Percentiles rank a stretch among this genome's conserved stretches.
phyloP scores from a whole-genome alignment of 768 basidiomycete species.

The Rhizopogon roseolus region DNA sequence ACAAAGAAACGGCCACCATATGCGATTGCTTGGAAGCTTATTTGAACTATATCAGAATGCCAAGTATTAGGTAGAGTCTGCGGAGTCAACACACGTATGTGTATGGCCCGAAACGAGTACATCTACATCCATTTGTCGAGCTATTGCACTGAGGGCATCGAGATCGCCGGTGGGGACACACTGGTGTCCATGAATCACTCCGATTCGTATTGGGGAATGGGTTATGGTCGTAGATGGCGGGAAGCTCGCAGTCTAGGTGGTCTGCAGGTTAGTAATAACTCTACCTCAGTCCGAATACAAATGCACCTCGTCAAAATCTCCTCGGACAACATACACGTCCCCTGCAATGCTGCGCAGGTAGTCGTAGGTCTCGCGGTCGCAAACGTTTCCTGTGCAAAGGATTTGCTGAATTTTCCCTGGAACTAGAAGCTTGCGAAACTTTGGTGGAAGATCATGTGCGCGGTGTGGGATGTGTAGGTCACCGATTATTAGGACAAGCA shows the following conservation, averaged over 20 bases:
- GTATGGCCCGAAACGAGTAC: constrained; percentile 93
- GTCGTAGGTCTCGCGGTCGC: constrained; percentile 96
- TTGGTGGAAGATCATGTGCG: constrained; percentile 84
- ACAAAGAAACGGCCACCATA: constrained; percentile 91
- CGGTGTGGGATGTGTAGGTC: constrained; percentile 96
- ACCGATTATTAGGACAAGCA: constrained; percentile 95
- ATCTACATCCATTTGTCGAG: constrained; percentile 97
- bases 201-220: constrained; percentile 86
- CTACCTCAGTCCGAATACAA: neutral
- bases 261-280: neutral
- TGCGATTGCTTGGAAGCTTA: constrained; percentile 93
- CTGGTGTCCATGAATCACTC: constrained; percentile 92
- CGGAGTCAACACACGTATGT: constrained; percentile 55
- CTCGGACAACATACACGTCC: constrained; percentile 87
- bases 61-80: neutral
- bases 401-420: constrained; percentile 98
- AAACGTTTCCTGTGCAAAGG: constrained; percentile 94
- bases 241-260: constrained; percentile 54
- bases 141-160: constrained; percentile 83
- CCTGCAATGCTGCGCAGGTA: constrained; percentile 92
- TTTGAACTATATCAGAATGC: neutral
- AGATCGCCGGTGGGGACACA: constrained; percentile 88
- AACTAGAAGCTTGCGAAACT: constrained; percentile 95
- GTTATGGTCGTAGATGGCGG: constrained; percentile 77
- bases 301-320: constrained; percentile 92